phyloP scores from a whole-genome alignment of 495 filamentous ascomycete genomes.

The Hypoxylon trugodes region DNA sequence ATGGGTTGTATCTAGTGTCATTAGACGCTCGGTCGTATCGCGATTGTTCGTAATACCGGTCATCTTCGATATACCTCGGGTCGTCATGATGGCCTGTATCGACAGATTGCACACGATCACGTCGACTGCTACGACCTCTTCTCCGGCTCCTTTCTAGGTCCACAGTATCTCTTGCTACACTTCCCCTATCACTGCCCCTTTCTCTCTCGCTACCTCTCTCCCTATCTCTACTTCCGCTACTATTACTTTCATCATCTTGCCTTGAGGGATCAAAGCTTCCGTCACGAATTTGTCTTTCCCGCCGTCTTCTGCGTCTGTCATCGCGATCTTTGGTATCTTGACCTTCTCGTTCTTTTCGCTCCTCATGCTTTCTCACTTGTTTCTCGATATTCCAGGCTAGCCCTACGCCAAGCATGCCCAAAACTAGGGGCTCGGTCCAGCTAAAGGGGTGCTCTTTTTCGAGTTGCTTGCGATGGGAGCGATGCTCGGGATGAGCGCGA shows the following conservation, averaged over 20 bases:
- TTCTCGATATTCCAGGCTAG: conserved; percentile 45
- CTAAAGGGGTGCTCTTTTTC: conserved; percentile 38
- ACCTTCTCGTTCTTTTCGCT: conserved; percentile 35
- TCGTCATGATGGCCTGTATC: conserved; percentile 13
- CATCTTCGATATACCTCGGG: conserved; percentile 29
- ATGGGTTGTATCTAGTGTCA: too few species aligned
- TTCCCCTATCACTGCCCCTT: conserved; percentile 7
- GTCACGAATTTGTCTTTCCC: conserved; percentile 8
- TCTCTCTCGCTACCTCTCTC: conserved; percentile 5
- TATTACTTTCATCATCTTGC: background rate
- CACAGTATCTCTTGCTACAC: conserved; percentile 17
- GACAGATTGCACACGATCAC: conserved; percentile 15
- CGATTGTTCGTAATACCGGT: conserved; percentile 27
- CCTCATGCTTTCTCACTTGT: conserved; percentile 40
- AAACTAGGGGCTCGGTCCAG: conserved; percentile 32
- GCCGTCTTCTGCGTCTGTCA: conserved; percentile 5
- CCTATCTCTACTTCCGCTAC: background rate
- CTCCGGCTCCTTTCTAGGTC: conserved; percentile 6
- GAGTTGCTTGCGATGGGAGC: conserved; percentile 39
- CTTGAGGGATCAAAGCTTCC: background rate
- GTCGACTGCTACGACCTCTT: background rate
- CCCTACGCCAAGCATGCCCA: conserved; percentile 38
- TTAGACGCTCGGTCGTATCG: conserved; percentile 25
- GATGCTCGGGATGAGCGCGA: conserved; percentile 45
- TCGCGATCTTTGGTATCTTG: conserved; percentile 10